Base-by-base conservation (phyloP, 495 filamentous ascomycete genomes). In the Cryomyces antarcticus region DNA sequence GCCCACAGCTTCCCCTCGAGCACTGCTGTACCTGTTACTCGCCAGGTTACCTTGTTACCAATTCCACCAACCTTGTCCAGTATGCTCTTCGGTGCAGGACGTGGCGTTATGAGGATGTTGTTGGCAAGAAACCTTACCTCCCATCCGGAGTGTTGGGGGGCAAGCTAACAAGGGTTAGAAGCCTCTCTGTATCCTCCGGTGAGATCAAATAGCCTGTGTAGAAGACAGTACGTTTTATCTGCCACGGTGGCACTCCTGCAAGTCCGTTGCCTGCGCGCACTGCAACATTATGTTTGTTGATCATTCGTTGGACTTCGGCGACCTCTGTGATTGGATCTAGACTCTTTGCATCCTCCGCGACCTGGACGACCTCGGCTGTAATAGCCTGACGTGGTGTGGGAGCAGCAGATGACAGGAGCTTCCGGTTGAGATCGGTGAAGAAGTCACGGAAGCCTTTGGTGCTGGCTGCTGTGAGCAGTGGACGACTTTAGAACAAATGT, bases 121-220 rank as follows among this genome's bases (percentile, higher is more conserved):
- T 92, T 93, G 41, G 80, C 88, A 54, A 93, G 75, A 51, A 73
- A 75, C 47, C 81, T 86, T 45, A 95, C 57, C 30, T 93, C 83
- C 57, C 58, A 13, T 76, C 65, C 4, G 68, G 54, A 30, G 65
- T 56, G 51, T 68, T 68, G 24, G 69, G 61, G 5, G 79, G 77
- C 12, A 73, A 62, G 37, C 80, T 64, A 35, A 79, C 62, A 40
- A 86, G 70, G 3, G 67, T 65, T 38, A 83, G 70, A 13, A 97
- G 62, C 38, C 69, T 70, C 45, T 77, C 69, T 4, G 79, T 78
- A 52, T 83, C 80, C 29, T 69, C 54, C 37, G 71, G 63, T 27
- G 71, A 67, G 54, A 97, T 75, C 49, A 94, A 67, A 61, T 96
- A 96, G 34, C 83, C 87, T n/a, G 88, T 94, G 65, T 82, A 96